Evolutionary conservation across 345 rosid genomes (phyloP).

Genomic region (Lepidium aucheri): DNA sequence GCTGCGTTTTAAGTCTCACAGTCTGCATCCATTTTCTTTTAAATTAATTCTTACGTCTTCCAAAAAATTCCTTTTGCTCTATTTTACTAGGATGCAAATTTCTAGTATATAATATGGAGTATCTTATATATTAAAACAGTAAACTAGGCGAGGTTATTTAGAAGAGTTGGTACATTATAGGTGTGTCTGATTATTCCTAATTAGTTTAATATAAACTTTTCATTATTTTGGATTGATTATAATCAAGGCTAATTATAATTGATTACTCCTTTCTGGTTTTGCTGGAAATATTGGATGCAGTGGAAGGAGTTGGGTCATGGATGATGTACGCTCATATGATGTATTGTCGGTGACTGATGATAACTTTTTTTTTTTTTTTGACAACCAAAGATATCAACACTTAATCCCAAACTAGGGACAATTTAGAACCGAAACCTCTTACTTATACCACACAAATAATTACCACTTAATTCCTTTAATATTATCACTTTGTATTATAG

Average conservation of each 20-base stretch:
- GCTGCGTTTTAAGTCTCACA: conserved; percentile 2
- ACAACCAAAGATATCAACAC: too few relatives aligned
- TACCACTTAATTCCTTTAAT: not conserved
- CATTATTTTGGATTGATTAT: not conserved
- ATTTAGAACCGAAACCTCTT: too few relatives aligned
- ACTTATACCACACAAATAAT: not conserved
- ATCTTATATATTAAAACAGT: not conserved
- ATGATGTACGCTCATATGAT: conserved; percentile 15
- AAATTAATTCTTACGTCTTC: not conserved
- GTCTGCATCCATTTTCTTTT: not conserved
- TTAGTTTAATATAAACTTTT: not conserved
- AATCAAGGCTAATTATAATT: conserved; percentile 3
- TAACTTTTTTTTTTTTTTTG: too few relatives aligned
- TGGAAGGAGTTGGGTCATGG: not conserved
- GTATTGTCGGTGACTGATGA: conserved; percentile 21
- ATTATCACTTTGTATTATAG: not conserved
- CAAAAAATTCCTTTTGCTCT: conserved; percentile 22
- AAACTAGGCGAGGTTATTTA: conserved; percentile 1
- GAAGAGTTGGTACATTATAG: not conserved
- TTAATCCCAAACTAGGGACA: too few relatives aligned
- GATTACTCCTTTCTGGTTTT: not conserved
- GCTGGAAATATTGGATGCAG: conserved; percentile 1
- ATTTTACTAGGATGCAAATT: not conserved
- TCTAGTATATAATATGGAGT: not conserved
- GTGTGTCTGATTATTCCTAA: conserved; percentile 18